These are phyloP conservation scores for Bombardia bombarda DNA, from an alignment of 495 filamentous ascomycete species.

Conservation along the genomic window DNA sequence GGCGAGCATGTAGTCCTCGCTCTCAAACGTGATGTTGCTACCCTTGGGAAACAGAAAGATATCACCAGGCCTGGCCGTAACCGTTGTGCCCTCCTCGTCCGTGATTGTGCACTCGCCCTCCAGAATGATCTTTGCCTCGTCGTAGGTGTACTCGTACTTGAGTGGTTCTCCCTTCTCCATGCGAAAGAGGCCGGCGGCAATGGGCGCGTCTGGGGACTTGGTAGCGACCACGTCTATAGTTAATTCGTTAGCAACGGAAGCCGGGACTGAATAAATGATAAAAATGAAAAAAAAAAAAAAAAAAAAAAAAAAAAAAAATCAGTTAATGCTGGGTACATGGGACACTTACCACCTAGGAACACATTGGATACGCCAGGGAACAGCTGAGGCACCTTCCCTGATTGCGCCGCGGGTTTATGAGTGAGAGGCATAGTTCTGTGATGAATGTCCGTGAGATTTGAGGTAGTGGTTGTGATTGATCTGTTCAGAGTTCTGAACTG, in stretches of 20 bases:
- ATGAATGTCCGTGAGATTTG: not conserved
- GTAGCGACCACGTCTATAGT: not conserved
- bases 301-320: not conserved
- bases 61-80: constrained; percentile 60
- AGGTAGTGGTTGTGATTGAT: not conserved
- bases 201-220: not conserved
- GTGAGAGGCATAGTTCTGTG: constrained; percentile 2
- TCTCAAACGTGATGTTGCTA: constrained; percentile 68
- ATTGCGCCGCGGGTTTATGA: constrained; percentile 1
- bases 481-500: not conserved
- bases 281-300: not conserved
- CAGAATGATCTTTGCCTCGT: constrained; percentile 56
- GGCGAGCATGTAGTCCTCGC: constrained; percentile 59
- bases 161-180: constrained; percentile 3
- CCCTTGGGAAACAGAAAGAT: constrained; percentile 74
- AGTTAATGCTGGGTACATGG: not conserved
- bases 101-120: constrained; percentile 69
- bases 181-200: constrained; percentile 3
- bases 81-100: constrained; percentile 59
- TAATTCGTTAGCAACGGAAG: not conserved
- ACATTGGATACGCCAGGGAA: not conserved
- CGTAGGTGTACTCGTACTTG: constrained; percentile 2
- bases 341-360: constrained; percentile 1
- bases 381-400: not conserved
- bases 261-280: not conserved